Percentiles rank a stretch among this genome's conserved stretches.
These are phyloP conservation scores for Colletotrichum australisinense DNA, from an alignment of 2,329 filamentous ascomycete genomes.

Conservation along the genomic window DNA sequence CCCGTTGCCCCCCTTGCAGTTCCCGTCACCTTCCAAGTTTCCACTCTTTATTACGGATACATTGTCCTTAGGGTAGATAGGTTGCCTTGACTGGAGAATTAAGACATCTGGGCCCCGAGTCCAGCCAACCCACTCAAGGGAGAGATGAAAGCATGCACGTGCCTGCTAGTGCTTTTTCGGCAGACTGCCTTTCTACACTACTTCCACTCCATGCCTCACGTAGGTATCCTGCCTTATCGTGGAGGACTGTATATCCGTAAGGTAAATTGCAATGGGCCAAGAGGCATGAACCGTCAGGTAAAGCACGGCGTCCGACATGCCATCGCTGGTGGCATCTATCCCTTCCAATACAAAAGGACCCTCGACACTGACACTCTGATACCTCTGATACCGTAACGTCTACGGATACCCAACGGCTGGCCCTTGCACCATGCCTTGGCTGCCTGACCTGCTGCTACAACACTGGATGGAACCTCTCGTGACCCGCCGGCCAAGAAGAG, in stretches of 20 bases:
- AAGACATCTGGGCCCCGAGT: neutral
- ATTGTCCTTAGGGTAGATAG: neutral
- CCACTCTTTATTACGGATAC: too few relatives aligned
- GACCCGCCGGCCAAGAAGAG: neutral
- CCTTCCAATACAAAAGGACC: neutral
- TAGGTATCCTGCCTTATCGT: neutral
- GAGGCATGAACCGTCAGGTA: neutral
- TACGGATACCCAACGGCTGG: neutral
- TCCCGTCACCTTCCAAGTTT: too few relatives aligned
- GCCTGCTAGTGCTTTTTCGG: too few relatives aligned
- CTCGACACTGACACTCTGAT: neutral
- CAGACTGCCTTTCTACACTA: neutral
- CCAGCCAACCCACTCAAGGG: neutral
- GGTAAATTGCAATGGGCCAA: neutral
- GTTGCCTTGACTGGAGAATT: neutral
- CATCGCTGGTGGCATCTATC: neutral
- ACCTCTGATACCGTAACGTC: neutral
- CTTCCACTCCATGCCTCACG: neutral
- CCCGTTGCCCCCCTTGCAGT: too few relatives aligned
- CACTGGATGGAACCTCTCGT: neutral
- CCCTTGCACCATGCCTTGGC: neutral
- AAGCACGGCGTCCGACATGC: neutral
- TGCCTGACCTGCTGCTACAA: conserved; percentile 1
- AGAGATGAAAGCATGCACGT: neutral
- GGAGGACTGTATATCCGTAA: neutral